Evolutionary conservation across 1,139 yeast genomes (phyloP), one percentile per base, ranked within the genome.

Genomic region (Pichia terricola): DNA sequence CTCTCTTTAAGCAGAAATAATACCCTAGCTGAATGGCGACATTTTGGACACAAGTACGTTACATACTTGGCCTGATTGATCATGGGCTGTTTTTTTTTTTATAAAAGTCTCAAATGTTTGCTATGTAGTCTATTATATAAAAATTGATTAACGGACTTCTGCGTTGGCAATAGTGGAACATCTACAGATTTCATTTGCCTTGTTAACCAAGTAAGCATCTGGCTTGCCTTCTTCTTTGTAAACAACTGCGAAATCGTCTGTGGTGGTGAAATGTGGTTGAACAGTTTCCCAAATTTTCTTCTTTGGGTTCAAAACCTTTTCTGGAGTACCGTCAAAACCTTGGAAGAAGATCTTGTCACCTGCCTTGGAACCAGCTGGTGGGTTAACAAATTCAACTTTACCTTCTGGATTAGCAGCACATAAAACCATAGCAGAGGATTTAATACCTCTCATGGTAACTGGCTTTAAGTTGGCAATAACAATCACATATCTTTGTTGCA

Each of bases 291-390:
- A 94, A 52, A 91, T 73, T 77, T 94, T 94, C 84, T 91, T 94
- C 81, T 94, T 94, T 57, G 99, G 98, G 70, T 91, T 89, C 66
- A 94, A 74, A 62, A 82, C 94, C 62, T 87, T 78, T 67, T 88
- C 95, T 53, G 99, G 98, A 46, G 75, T 77, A 52, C 86, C 86
- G 58, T 87, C 81, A 64, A 71, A 88, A 48, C 86, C 94, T 68
- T 88, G 96, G 60, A 94, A 91, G 75, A 86, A 88, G 53, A 91
- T 75, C 72, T 88, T 88, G 67, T 94, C 98, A 67, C 99, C 99
- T 11, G 98, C 80, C 69, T 86, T 77, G 40, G 95, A 77, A n/a
- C 89, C 95, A 37, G 77, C 78, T 53, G 99, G 99, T 48, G 97
- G 97, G 65, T 83, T 82, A 54, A 91, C 94, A 58, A 94, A 87